Base-by-base conservation (phyloP, 768 basidiomycete species). In the Rhizopogon rudus region DNA sequence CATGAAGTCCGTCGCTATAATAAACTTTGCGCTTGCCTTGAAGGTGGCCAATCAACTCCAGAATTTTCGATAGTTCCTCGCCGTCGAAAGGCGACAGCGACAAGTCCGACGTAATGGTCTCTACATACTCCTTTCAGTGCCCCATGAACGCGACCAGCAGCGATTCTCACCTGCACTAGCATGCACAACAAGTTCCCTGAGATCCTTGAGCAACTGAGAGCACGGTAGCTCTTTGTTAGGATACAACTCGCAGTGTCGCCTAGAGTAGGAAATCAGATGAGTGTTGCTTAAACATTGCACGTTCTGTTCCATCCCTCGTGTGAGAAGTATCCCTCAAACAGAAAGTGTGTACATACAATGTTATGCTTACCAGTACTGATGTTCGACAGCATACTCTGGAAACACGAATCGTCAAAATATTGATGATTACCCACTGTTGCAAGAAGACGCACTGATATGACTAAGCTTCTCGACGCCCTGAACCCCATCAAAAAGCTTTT, bases 391-490 rank as follows among this genome's bases (percentile, higher is more conserved):
- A 39, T 62, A 58, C 29, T 58, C 66, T 69, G 37, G 6, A 49
- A 33, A 48, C 10, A 10, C 9, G 6, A n/a, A 22, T 6, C 5
- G 28, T 57, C 29, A 52, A 55, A 42, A 28, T 8, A 33, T 39
- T 3, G 52, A 44, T 33, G 10, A 53, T 29, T 42, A 10, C 25
- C 6, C 22, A 41, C 42, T 2, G 31, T 35, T 25, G 20, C 20
- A 20, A 20, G 37, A 6, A n/a, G 29, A 40, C 74, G 48, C 52
- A 81, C 81, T 68, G 14, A 80, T 61, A 60, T 78, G 77, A 3
- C 69, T 65, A n/a, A 68, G 59, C 3, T 67, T 65, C 8, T 67
- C 69, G 1, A 74, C 70, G 3, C 78, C 80, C 40, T 68, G 65
- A 73, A 65, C 33, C 76, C 69, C 25, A 42, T 8, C 66, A 63